phyloP scores from a whole-genome alignment of 2,329 filamentous ascomycete species.

The Curvularia eragrostidis region DNA sequence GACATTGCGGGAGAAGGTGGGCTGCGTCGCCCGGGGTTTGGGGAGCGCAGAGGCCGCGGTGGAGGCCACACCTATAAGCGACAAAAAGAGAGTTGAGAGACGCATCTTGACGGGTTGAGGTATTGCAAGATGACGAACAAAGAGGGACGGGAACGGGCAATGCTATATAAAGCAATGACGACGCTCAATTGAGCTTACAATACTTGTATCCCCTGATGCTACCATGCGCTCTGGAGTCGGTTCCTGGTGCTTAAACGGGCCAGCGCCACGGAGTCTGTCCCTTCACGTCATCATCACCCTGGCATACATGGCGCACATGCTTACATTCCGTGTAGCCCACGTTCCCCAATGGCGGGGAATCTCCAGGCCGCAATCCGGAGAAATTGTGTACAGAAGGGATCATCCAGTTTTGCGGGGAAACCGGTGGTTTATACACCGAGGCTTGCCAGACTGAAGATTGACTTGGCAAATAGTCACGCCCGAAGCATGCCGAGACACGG shows the following conservation, averaged over 20 bases:
- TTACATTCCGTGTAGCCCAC: not conserved
- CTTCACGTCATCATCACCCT: conserved; percentile 10
- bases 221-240: conserved; percentile 1
- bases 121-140: conserved; percentile 11
- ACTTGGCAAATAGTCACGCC: conserved; percentile 8
- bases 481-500: conserved; percentile 11
- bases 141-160: not conserved
- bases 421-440: conserved; percentile 17
- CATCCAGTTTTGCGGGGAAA: conserved; percentile 17
- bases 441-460: conserved; percentile 1
- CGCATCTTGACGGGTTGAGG: conserved; percentile 37
- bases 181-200: conserved; percentile 1
- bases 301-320: conserved; percentile 1
- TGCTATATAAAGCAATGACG: conserved; percentile 17
- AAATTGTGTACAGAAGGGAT: conserved; percentile 15
- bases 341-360: conserved; percentile 20
- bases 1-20: conserved; percentile 45
- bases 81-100: conserved; percentile 35
- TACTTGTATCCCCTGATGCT: not conserved
- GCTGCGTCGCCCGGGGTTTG: conserved; percentile 24
- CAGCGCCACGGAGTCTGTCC: conserved; percentile 10
- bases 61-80: conserved; percentile 21
- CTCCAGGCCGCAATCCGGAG: conserved; percentile 16
- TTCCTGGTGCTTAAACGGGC: conserved; percentile 6
- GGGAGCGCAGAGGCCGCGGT: conserved; percentile 32